Evolutionary conservation across 2,329 filamentous ascomycete genomes (phyloP).

Genomic region (Xylaria sp.): DNA sequence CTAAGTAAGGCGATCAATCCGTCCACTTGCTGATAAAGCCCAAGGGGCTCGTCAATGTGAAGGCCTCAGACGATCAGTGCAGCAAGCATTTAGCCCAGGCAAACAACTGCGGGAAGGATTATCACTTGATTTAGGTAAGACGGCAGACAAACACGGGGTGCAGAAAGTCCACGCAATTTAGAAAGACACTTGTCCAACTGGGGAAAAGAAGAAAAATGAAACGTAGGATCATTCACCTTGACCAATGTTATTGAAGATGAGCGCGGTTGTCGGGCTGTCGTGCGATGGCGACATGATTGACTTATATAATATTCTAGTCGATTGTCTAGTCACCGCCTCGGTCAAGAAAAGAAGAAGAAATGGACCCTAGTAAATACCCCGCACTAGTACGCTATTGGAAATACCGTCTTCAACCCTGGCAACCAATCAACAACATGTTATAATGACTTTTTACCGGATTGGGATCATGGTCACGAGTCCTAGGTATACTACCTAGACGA

Average conservation of each 20-base stretch:
- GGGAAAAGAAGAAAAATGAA: not conserved
- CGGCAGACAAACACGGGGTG: conserved; percentile 6
- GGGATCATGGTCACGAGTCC: conserved; percentile 19
- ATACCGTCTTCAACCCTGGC: conserved; percentile 25
- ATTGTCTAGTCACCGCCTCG: conserved; percentile 32
- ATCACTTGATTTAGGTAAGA: conserved; percentile 20
- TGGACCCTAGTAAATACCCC: conserved; percentile 17
- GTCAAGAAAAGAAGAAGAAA: not conserved
- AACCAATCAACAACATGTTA: conserved; percentile 32
- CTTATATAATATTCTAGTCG: conserved; percentile 13
- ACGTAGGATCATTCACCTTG: conserved; percentile 22
- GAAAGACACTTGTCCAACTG: conserved; percentile 29
- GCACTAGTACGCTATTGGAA: conserved; percentile 29
- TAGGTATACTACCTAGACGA: not conserved
- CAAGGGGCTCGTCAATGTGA: conserved; percentile 14
- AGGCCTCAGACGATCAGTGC: conserved; percentile 3
- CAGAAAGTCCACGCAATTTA: not conserved
- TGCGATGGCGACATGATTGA: conserved; percentile 42
- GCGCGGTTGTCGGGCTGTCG: conserved; percentile 41
- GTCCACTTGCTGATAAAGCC: conserved; percentile 24
- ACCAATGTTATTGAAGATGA: conserved; percentile 26
- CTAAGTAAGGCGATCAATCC: conserved; percentile 12
- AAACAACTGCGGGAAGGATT: conserved; percentile 10
- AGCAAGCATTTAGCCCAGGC: conserved; percentile 11
- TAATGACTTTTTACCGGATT: conserved; percentile 31